A percentile compares a stretch with the other conserved stretches of the same genome.
Conservation (phyloP, 2,329 filamentous ascomycete species). For the Simplicillium sp. region DNA sequence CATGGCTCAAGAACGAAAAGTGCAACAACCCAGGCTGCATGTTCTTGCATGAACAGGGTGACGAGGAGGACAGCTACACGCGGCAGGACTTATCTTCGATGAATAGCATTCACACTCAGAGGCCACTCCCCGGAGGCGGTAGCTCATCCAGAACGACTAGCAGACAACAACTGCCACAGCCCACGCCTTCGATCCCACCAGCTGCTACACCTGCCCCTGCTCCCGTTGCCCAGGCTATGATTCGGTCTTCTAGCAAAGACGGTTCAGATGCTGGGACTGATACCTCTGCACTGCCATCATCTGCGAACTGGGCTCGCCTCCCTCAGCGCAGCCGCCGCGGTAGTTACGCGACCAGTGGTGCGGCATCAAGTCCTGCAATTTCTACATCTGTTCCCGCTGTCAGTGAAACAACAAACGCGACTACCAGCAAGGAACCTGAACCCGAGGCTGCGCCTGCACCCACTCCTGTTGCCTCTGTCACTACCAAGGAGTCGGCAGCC, state of each 20-base stretch:
- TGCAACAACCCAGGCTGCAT: slow-evolving; percentile 96
- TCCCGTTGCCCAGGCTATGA: slow-evolving; percentile 36
- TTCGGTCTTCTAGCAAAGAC: slow-evolving; percentile 69
- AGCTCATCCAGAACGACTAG: slow-evolving; percentile 44
- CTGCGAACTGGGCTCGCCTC: slow-evolving; percentile 83
- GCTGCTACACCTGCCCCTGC: slow-evolving; percentile 2
- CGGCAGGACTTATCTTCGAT: slow-evolving; percentile 90
- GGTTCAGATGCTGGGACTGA: slow-evolving; percentile 63
- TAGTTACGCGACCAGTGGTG: slow-evolving; percentile 73
- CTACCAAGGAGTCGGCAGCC: slow-evolving; percentile 1
- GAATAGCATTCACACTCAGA: slow-evolving; percentile 78
- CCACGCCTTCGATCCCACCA: slow-evolving; percentile 25
- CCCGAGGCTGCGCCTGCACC: slow-evolving; percentile 43
- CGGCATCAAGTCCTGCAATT: slow-evolving; percentile 74
- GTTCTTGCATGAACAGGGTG: slow-evolving; percentile 96
- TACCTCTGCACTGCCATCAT: slow-evolving; percentile 82
- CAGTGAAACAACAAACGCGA: too few relatives aligned
- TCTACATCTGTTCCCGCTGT: slow-evolving; percentile 35
- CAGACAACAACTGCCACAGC: slow-evolving; percentile 35
- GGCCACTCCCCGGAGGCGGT: slow-evolving; percentile 46
- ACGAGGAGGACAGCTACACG: slow-evolving; percentile 94
- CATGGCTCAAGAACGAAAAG: slow-evolving; percentile 86
- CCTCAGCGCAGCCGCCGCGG: slow-evolving; percentile 58
- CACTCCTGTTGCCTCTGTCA: slow-evolving; percentile 29
- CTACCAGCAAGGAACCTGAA: too few relatives aligned